Evolutionary conservation across 2,329 filamentous ascomycete species (phyloP).

Genomic region (Xylaria sp.): DNA sequence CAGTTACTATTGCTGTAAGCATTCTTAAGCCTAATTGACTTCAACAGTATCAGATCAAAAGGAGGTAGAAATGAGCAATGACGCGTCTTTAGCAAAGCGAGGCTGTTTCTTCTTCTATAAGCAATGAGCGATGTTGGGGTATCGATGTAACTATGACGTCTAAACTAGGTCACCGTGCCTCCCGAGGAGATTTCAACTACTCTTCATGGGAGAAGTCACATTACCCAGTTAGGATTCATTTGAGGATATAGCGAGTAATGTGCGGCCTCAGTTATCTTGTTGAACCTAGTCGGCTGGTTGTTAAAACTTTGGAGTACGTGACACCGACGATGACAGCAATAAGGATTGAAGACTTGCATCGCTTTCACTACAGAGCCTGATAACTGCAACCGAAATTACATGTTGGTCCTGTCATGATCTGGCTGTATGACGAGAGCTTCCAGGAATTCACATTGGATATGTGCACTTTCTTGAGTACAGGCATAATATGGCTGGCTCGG

Average conservation of each 20-base stretch:
- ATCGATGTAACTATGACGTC: constrained; percentile 6
- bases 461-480: not conserved
- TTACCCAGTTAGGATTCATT: not conserved
- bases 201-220: not conserved
- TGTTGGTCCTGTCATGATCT: not conserved
- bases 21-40: constrained; percentile 15
- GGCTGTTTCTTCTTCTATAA: not conserved
- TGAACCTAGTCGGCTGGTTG: not conserved
- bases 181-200: not conserved
- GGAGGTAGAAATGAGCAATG: not conserved
- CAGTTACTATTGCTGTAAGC: constrained; percentile 39
- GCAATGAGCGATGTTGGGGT: not conserved
- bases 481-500: not conserved
- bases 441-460: no score
- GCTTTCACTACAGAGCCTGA: not conserved
- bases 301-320: not conserved
- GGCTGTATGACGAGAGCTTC: not conserved
- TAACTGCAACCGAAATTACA: not conserved
- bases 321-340: not conserved
- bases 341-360: not conserved
- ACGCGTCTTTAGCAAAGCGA: not conserved
- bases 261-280: not conserved
- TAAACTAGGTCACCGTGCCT: not conserved
- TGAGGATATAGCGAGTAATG: not conserved
- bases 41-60: not conserved